Base-by-base conservation (phyloP, 352 stramenopile genomes). In the Aphanomyces cochlioides region DNA sequence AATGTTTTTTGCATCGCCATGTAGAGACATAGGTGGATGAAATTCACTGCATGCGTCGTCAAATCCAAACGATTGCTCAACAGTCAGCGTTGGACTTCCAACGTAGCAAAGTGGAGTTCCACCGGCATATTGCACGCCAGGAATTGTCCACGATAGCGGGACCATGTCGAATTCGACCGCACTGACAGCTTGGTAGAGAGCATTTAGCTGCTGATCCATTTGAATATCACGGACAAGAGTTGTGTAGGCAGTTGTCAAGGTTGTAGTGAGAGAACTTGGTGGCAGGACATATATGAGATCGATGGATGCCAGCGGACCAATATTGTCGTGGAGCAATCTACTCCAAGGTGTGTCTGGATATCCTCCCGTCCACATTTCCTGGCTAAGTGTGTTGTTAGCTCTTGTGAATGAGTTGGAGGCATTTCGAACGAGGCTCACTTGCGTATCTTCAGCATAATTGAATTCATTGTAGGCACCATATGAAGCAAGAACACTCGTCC, bases 101-200 rank as follows among this genome's bases (percentile, higher is more conserved):
- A 13, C n/a, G 17, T 21, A 40, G 36, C 54, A 61, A 10, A 61
- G 17, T 7, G 54, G 54, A 61, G 17, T 61, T 37, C 54, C 54
- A 13, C 54, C 54, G 21, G 7, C 7, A 39, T 40, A 61, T 4
- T n/a, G 28, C 28, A 61, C 13, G 19, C 6, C n/a, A n/a, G 39
- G 15, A 8, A 40, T 0, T 19, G 0, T 12, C 54, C 54, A 61
- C 54, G 54, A 37, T 1, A 37, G 19, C 21, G 54, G 54, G 7
- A 58, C 50, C 50, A 58, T 58, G 50, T 8, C 50, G 8, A 58
- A 36, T 19, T 8, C 8, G 10, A 36, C 21, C 50, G 50, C 8
- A 17, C 1, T 0, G 17, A 19, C 10, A 17, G 50, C 43, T 37
- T 58, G 50, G 50, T 37, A 58, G 17, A 36, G 50, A 58, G 17